A percentile compares a stretch with the other conserved stretches of the same genome.
Evolutionary conservation across 2,329 filamentous ascomycete species (phyloP).

Genomic region (Ophiognomonia clavigignenti-juglandacearum): DNA sequence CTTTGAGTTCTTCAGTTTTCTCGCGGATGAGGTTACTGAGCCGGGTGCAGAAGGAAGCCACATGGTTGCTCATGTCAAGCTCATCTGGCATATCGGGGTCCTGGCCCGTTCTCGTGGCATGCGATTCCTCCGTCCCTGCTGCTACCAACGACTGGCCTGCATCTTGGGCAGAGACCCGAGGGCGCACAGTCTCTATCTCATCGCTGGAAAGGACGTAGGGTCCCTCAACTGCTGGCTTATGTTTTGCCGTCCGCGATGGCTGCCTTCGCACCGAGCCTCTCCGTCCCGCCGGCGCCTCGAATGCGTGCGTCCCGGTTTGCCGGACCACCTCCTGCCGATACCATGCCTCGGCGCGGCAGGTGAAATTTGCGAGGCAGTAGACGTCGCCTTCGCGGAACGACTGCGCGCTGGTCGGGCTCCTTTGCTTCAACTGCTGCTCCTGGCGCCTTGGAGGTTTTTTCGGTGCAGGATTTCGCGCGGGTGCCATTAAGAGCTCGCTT

Average conservation of each 20-base stretch:
- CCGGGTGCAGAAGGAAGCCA: background rate
- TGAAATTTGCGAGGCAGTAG: constrained; percentile 10
- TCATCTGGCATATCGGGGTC: no score
- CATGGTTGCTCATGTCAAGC: background rate
- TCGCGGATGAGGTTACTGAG: background rate
- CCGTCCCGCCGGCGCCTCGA: no score
- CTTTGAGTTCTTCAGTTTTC: background rate
- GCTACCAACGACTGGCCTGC: no score
- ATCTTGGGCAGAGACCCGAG: no score
- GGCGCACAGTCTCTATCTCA: background rate
- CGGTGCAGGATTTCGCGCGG: no score
- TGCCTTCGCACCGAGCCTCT: constrained; percentile 3
- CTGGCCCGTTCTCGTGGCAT: no score
- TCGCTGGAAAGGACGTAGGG: background rate
- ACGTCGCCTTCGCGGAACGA: background rate
- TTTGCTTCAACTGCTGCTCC: no score
- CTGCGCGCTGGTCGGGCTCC: background rate
- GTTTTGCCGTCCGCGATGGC: constrained; percentile 4
- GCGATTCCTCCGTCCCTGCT: no score
- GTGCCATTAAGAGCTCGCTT: no score
- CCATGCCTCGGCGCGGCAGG: background rate
- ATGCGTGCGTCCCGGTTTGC: background rate
- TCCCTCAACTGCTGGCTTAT: background rate
- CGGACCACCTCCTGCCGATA: constrained; percentile 3
- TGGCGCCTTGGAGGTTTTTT: no score